These are phyloP conservation scores for Umbelopsis sp. DNA, from an alignment of 371 early-diverging fungal genomes.

Conservation along the genomic window DNA sequence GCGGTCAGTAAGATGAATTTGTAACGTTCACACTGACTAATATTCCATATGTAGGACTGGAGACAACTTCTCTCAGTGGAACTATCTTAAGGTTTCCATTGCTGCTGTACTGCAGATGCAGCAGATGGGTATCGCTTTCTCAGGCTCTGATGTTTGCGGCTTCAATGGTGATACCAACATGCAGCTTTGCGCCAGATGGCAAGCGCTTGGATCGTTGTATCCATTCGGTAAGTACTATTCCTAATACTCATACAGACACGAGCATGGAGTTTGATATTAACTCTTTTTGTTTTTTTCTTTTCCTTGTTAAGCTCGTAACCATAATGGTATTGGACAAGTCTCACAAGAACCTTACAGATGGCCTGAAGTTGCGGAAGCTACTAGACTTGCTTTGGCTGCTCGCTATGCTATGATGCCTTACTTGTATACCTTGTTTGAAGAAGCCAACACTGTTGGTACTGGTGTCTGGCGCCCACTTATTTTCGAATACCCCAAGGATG, in stretches of 20 bases:
- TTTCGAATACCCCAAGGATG: constrained; percentile 38
- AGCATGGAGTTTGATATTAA: background rate
- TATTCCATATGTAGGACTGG: constrained; percentile 34
- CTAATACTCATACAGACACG: background rate
- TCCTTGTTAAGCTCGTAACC: constrained; percentile 61
- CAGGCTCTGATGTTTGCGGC: constrained; percentile 77
- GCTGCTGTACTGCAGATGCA: constrained; percentile 66
- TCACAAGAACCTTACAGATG: constrained; percentile 68
- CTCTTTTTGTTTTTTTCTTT: constrained; percentile 40
- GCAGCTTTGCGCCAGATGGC: constrained; percentile 71
- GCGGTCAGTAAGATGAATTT: constrained; percentile 23
- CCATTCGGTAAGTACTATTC: constrained; percentile 53
- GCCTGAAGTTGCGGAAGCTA: constrained; percentile 46
- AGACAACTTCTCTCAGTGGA: constrained; percentile 60
- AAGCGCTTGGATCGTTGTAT: constrained; percentile 75
- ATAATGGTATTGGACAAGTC: constrained; percentile 52
- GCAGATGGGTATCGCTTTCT: constrained; percentile 68
- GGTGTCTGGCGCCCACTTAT: constrained; percentile 51
- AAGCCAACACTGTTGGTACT: constrained; percentile 48
- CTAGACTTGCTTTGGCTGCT: constrained; percentile 53
- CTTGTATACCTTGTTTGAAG: constrained; percentile 68
- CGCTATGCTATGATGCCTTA: constrained; percentile 72
- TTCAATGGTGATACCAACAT: constrained; percentile 64
- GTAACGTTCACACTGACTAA: background rate
- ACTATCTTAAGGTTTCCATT: constrained; percentile 57